Percentiles rank a stretch among this genome's conserved stretches.
These are phyloP conservation scores for Tetrahymena malaccensis DNA, from an alignment of 73 alveolate genomes.

Conservation along the genomic window DNA sequence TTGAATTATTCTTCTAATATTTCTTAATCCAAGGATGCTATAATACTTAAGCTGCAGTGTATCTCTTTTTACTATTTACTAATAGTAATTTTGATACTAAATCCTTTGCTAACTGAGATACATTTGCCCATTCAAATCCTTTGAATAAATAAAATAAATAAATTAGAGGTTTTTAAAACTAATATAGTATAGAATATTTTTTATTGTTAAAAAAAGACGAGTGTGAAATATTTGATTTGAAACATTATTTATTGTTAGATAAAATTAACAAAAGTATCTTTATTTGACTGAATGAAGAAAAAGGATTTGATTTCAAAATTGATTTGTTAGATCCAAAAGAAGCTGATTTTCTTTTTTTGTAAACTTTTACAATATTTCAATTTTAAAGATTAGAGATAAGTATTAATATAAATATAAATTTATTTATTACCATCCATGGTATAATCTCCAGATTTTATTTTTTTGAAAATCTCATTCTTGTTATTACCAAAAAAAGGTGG, in stretches of 20 bases:
- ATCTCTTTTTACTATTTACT: constrained; percentile 48
- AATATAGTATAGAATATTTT: too few relatives aligned
- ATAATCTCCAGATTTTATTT: background rate
- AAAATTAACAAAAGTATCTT: too few relatives aligned
- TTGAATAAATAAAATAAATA: background rate
- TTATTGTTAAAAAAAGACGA: too few relatives aligned
- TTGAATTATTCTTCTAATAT: background rate
- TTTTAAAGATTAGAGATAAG: background rate
- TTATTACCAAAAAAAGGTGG: constrained; percentile 44
- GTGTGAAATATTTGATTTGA: too few relatives aligned
- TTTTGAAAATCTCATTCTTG: background rate
- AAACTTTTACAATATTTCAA: too few relatives aligned
- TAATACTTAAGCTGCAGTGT: constrained; percentile 55
- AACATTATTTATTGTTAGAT: too few relatives aligned
- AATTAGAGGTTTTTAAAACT: background rate
- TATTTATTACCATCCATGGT: background rate
- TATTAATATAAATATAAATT: background rate
- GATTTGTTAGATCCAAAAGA: too few relatives aligned
- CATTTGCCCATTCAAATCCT: background rate
- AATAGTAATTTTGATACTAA: constrained; percentile 47
- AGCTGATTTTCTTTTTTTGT: too few relatives aligned
- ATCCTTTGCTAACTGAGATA: constrained; percentile 41
- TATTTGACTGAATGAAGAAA: too few relatives aligned
- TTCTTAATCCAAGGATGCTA: constrained; percentile 35
- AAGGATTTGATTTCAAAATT: too few relatives aligned